Conservation (phyloP, 768 basidiomycete species). For the Pisolithus orientalis region DNA sequence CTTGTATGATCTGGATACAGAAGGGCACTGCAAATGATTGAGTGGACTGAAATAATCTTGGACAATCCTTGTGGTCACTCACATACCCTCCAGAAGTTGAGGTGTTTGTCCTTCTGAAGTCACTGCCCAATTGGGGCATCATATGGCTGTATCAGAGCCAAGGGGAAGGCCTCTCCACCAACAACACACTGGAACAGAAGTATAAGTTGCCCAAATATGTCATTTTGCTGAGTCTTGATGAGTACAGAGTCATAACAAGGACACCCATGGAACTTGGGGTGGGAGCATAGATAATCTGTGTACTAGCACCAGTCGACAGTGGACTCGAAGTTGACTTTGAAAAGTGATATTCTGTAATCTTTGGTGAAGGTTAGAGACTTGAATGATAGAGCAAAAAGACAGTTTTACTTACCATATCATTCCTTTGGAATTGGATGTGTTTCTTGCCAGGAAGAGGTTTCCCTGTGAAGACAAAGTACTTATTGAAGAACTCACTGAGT, state of each 20-base stretch:
- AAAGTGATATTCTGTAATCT: background rate
- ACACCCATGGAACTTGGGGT: slow-evolving; percentile 21
- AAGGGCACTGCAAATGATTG: background rate
- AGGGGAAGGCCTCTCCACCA: background rate
- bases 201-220: slow-evolving; percentile 13
- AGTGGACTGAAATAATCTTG: background rate
- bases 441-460: background rate
- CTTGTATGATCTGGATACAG: background rate
- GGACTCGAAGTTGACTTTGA: slow-evolving; percentile 21
- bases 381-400: background rate
- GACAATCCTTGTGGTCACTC: background rate
- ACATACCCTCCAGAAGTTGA: background rate
- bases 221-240: background rate
- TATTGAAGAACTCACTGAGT: no score
- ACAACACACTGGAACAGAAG: slow-evolving; percentile 14
- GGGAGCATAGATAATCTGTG: slow-evolving; percentile 23
- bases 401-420: background rate
- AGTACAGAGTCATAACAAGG: slow-evolving; percentile 19
- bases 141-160: background rate
- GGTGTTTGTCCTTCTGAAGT: background rate
- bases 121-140: background rate
- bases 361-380: background rate
- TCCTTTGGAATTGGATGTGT: background rate
- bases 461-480: no score
- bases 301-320: slow-evolving; percentile 21